Percentiles rank a stretch among this genome's conserved stretches.
Evolutionary conservation across 208 protist genomes (phyloP).

Genomic region (Trypanosoma vivax): DNA sequence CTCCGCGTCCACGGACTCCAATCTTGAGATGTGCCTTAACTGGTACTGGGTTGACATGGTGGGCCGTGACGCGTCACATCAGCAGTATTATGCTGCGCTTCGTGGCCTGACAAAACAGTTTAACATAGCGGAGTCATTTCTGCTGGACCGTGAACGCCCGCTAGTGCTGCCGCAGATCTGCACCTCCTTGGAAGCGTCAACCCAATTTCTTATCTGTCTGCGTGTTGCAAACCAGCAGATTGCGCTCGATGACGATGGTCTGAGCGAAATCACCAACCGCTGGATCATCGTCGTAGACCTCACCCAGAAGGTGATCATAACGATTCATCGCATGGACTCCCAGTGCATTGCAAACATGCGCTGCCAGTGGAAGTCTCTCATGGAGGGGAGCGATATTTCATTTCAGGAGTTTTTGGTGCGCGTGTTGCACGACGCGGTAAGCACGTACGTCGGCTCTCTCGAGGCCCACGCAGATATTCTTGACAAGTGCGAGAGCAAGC

Average conservation of each 20-base stretch:
- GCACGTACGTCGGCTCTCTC: conserved; percentile 71
- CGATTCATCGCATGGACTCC: conserved; percentile 76
- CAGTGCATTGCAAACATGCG: conserved; percentile 60
- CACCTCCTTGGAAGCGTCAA: conserved; percentile 52
- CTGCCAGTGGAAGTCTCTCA: conserved; percentile 53
- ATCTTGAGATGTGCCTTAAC: conserved; percentile 77
- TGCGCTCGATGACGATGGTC: conserved; percentile 57
- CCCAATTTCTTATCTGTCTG: conserved; percentile 74
- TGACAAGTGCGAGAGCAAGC: conserved; percentile 70
- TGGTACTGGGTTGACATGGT: conserved; percentile 85
- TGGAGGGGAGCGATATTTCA: conserved; percentile 48
- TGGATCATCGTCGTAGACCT: conserved; percentile 82
- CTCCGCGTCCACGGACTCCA: conserved; percentile 25
- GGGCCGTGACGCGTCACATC: conserved; percentile 44
- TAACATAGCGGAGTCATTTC: conserved; percentile 68
- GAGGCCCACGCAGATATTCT: conserved; percentile 73
- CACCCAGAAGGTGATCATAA: conserved; percentile 65
- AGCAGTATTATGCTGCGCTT: conserved; percentile 60
- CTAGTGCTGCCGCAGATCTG: conserved; percentile 69
- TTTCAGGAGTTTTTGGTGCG: conserved; percentile 83
- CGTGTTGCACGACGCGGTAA: conserved; percentile 71
- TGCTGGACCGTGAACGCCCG: conserved; percentile 65
- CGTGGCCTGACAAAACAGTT: conserved; percentile 54
- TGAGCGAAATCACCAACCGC: conserved; percentile 78
- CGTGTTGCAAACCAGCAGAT: conserved; percentile 74